These are phyloP conservation scores for Chaetomium sp. DNA, from an alignment of 2,329 filamentous ascomycete genomes.

Conservation along the genomic window DNA sequence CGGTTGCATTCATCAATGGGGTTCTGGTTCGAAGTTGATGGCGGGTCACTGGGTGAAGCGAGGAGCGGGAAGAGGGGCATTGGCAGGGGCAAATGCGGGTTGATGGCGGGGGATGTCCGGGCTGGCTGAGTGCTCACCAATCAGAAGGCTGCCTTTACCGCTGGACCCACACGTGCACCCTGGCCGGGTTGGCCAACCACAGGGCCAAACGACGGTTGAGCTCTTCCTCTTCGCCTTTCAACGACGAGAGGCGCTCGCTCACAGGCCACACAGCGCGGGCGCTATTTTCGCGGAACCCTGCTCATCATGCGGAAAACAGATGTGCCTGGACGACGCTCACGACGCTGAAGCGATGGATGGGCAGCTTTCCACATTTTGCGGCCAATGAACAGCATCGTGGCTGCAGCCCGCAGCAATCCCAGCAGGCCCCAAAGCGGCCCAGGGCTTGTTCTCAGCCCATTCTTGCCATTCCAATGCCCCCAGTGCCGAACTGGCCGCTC, in stretches of 20 bases:
- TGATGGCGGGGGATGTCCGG: slow-evolving; percentile 19
- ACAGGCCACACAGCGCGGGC: slow-evolving; percentile 25
- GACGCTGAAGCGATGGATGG: slow-evolving; percentile 35
- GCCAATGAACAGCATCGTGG: slow-evolving; percentile 27
- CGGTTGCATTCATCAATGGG: not conserved
- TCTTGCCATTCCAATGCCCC: not conserved
- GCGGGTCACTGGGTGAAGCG: not conserved
- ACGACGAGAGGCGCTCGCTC: slow-evolving; percentile 12
- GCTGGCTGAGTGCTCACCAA: slow-evolving; percentile 18
- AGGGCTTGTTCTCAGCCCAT: no score
- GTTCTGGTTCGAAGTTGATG: not conserved
- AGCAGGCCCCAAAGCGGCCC: no score
- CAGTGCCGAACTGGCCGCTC: slow-evolving; percentile 17
- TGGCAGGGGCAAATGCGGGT: slow-evolving; percentile 13
- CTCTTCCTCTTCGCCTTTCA: slow-evolving; percentile 24
- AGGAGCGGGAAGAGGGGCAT: slow-evolving; percentile 5
- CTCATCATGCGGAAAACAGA: slow-evolving; percentile 34
- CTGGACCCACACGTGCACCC: slow-evolving; percentile 29
- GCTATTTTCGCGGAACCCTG: slow-evolving; percentile 30
- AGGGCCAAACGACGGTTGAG: slow-evolving; percentile 18
- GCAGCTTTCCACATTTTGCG: slow-evolving; percentile 32
- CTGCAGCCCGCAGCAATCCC: slow-evolving; percentile 18
- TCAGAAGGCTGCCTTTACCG: slow-evolving; percentile 27
- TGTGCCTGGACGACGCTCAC: slow-evolving; percentile 27
- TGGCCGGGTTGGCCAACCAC: slow-evolving; percentile 37